Conservation (phyloP, 2,329 filamentous ascomycete species). For the Coleophoma crateriformis region DNA sequence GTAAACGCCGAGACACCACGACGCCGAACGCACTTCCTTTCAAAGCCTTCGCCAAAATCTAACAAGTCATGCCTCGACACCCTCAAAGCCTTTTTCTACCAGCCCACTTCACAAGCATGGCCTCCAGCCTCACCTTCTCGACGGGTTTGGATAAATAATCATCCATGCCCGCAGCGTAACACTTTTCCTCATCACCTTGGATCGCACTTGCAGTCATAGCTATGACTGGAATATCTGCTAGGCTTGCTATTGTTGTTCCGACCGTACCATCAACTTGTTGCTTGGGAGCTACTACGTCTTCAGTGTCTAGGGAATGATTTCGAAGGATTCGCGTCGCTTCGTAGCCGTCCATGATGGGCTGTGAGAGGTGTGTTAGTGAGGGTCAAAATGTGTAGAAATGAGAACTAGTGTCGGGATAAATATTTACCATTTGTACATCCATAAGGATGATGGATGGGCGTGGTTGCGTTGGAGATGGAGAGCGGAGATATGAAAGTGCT, state of each 20-base stretch:
- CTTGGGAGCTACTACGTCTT: neutral
- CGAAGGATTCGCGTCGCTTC: conserved; percentile 41
- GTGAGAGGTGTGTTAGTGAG: neutral
- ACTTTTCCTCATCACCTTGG: conserved; percentile 40
- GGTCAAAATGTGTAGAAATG: neutral
- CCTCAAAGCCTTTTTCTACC: conserved; percentile 1
- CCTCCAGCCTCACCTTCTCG: conserved; percentile 14
- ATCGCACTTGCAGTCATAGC: conserved; percentile 46
- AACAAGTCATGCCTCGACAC: too few species aligned
- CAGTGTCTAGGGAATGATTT: conserved; percentile 14
- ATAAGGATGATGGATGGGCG: conserved; percentile 22
- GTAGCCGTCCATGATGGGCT: conserved; percentile 43
- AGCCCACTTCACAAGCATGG: conserved; percentile 19
- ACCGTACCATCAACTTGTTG: conserved; percentile 25
- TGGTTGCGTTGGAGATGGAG: conserved; percentile 9
- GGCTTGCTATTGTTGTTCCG: conserved; percentile 18
- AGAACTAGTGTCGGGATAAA: neutral
- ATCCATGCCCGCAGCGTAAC: conserved; percentile 45
- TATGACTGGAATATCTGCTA: conserved; percentile 38
- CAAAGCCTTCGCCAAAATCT: too few species aligned
- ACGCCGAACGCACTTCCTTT: too few species aligned
- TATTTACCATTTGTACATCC: conserved; percentile 42
- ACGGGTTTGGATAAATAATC: conserved; percentile 48
- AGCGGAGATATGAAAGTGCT: conserved; percentile 16
- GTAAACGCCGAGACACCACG: too few species aligned